Conservation (phyloP, 129 eudicot species). For the Gnaphalium uliginosum region DNA sequence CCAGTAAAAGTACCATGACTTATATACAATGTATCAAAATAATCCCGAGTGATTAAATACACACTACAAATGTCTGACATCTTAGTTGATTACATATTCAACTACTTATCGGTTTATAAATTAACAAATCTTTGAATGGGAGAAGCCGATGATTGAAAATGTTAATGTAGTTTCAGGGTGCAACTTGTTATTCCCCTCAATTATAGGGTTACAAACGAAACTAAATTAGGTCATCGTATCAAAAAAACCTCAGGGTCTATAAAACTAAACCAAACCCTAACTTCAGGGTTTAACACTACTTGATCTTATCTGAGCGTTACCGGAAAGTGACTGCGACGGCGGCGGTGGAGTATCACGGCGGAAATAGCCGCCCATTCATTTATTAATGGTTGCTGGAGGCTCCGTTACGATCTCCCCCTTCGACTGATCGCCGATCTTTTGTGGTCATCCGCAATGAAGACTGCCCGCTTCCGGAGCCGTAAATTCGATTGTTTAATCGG, state of each 20-base stretch:
- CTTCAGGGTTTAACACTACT: conserved; percentile 42
- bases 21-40: no score
- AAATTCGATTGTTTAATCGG: conserved; percentile 20
- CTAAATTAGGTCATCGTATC: not conserved
- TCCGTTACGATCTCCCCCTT: conserved; percentile 16
- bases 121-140: no score
- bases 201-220: not conserved
- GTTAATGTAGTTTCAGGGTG: not conserved
- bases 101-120: no score
- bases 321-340: conserved; percentile 22
- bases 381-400: conserved; percentile 51
- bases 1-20: no score
- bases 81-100: no score
- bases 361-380: conserved; percentile 33
- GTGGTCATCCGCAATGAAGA: conserved; percentile 54
- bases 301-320: conserved; percentile 74
- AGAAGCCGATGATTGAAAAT: not conserved
- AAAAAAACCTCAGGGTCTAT: not conserved
- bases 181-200: not conserved
- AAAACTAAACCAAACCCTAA: conserved; percentile 21
- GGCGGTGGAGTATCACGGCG: conserved; percentile 18
- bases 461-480: conserved; percentile 67
- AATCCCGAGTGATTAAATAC: no score
- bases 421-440: conserved; percentile 15
- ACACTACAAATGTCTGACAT: no score